Base-by-base conservation (phyloP, 176 grass and related monocot species). In the Canna indica region DNA sequence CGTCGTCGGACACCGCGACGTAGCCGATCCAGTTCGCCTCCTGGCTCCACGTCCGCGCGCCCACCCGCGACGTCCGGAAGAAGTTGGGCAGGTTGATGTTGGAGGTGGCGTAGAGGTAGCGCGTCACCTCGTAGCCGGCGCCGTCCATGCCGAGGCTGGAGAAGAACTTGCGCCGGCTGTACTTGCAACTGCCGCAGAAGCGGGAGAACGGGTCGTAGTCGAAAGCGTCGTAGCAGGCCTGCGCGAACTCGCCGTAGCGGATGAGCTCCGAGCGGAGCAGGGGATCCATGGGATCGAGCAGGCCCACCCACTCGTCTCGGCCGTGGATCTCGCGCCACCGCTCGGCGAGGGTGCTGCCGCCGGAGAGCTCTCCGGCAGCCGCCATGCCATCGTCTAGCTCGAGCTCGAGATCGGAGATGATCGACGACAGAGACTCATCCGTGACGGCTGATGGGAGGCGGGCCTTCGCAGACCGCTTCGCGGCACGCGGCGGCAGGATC, bases 11-110 rank as follows among this genome's bases (percentile, higher is more conserved):
- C 36, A 96, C 83, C 5, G 88, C 85, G 46, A 96, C 78, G 85
- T 96, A 96, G 32, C 92, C 92, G 42, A 96, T 96, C 92, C 92
- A 96, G 80, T 85, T 91, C 5, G 92, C 92, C 47, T 85, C 73
- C 78, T 91, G 81, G 76, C 85, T 96, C 92, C 92, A 96, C 38
- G 79, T 77, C 67, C 70, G 74, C 39, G 73, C 74, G 3, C 74
- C 80, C 2, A 59, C 39, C 46, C 31, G 47, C 13, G 68, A 84
- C 39, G 24, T 64, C 16, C 26, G 56, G 46, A 85, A 80, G 73
- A 85, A 85, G 24, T 73, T 85, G 0, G 83, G 73, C 53, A 85
- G 20, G 39, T 72, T 72, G 46, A 85, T 67, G 59, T 80, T 80
- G 47, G 77, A 80, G 24, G 83, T 85, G 53, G 83, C 83, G 16